Conservation (phyloP, 2,329 filamentous ascomycete genomes). For the Arthrobotrys megalospora region DNA sequence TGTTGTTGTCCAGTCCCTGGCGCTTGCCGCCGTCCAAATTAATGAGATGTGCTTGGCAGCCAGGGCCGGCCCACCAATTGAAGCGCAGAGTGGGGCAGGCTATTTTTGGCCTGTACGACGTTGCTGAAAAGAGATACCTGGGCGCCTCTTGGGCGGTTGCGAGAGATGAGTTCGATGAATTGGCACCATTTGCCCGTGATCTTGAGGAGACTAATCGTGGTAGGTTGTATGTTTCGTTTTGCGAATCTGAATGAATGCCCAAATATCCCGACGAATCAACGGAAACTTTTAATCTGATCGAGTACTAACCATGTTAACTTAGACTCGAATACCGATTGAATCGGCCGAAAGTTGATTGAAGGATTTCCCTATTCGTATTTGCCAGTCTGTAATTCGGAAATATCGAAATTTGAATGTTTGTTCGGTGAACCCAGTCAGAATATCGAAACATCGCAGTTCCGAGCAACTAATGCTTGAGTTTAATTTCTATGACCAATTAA, state of each 20-base stretch:
- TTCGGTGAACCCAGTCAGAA: no score
- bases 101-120: constrained; percentile 49
- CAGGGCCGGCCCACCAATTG: constrained; percentile 29
- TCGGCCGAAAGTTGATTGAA: no score
- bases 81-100: constrained; percentile 28
- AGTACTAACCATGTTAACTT: neutral
- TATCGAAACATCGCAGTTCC: no score
- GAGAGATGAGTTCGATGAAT: constrained; percentile 23
- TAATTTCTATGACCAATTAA: no score
- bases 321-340: neutral
- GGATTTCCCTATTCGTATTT: no score
- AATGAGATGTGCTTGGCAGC: constrained; percentile 20
- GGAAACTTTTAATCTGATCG: neutral
- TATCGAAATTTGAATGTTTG: no score
- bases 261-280: constrained; percentile 21
- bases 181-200: constrained; percentile 22
- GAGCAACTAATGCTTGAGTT: no score
- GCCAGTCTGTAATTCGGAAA: no score
- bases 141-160: constrained; percentile 51
- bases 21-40: constrained; percentile 30
- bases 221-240: constrained; percentile 15
- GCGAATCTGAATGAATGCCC: constrained; percentile 1
- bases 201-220: constrained; percentile 5
- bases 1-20: constrained; percentile 35
- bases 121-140: constrained; percentile 14